Evolutionary conservation across 257 asterid species (phyloP), one percentile per base, ranked within the genome.

Genomic region (Nicotiana otophora): DNA sequence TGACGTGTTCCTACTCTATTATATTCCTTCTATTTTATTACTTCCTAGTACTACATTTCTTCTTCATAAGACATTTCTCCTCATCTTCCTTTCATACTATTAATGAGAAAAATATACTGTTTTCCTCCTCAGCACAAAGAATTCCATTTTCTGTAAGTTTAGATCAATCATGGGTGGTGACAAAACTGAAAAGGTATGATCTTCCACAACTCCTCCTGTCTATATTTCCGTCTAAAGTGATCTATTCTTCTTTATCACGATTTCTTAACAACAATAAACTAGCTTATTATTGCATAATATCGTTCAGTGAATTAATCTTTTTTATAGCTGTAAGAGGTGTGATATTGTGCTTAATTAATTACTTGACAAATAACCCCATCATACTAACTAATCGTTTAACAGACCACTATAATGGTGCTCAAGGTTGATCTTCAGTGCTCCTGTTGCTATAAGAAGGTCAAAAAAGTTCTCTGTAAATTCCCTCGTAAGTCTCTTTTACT

Each of bases 391-490:
- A 20, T 20, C 7, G 60, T 72, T 72, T 72, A 80, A 61, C 87
- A 92, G 98, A 91, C 85, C 14, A 87, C 97, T 4, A 23, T 54
- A 4, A 95, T 95, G 98, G 82, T 86, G 74, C 92, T 95, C 31
- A 86, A 87, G 87, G 97, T 86, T 81, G 96, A 95, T 90, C 98
- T 95, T 34, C 97, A 95, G 46, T 95, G 98, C 53, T 83, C 91
- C 6, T 53, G 88, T 89, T 95, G 97, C 95, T 95, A 91, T 93
- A 95, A 90, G 89, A 93, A 95, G 86, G 76, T 92, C 88, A 93
- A 91, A 89, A 91, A 88, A 87, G 82, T 90, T 23, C 94, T 95
- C 54, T 93, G 95, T 92, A 88, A 87, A 87, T 88, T 90, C 55
- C 98, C 98, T 69, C 93, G 98, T 95, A 20, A 89, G 96, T 84